A percentile compares a stretch with the other conserved stretches of the same genome.
phyloP scores from a whole-genome alignment of 768 basidiomycete genomes.

The Hericium rajendrae region DNA sequence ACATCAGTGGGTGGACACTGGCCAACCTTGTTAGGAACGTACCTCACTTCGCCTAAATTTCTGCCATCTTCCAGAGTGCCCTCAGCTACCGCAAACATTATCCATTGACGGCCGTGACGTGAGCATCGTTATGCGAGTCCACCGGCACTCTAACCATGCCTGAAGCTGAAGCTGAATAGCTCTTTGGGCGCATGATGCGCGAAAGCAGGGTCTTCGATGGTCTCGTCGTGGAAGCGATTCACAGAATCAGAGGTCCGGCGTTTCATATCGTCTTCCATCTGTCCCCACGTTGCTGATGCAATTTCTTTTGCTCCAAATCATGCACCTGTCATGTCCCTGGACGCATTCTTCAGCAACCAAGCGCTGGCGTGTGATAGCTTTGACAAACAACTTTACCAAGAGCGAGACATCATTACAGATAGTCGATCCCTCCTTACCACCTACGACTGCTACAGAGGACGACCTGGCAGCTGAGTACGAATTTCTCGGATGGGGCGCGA shows the following conservation, averaged over 20 bases:
- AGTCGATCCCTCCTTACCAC: constrained; percentile 21
- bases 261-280: no score
- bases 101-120: constrained; percentile 70
- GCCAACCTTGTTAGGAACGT: no score
- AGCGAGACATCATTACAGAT: constrained; percentile 21
- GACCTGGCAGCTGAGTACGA: constrained; percentile 42
- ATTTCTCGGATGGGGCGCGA: constrained; percentile 61
- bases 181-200: constrained; percentile 84
- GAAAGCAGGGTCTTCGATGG: constrained; percentile 46
- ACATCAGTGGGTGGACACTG: constrained; percentile 29
- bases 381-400: constrained; percentile 71
- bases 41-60: background rate
- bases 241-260: constrained; percentile 51
- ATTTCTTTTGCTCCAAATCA: background rate
- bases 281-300: no score
- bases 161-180: constrained; percentile 29
- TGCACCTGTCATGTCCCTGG: constrained; percentile 1
- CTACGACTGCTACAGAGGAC: constrained; percentile 17
- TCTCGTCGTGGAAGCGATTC: constrained; percentile 56
- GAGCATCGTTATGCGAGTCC: constrained; percentile 15
- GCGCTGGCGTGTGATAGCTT: constrained; percentile 58
- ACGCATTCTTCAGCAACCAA: constrained; percentile 35
- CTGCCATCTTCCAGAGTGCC: constrained; percentile 35
- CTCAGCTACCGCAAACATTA: constrained; percentile 44
- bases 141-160: background rate